phyloP scores from a whole-genome alignment of 148 eudicot genomes.

The Camellia lanceoleosa region DNA sequence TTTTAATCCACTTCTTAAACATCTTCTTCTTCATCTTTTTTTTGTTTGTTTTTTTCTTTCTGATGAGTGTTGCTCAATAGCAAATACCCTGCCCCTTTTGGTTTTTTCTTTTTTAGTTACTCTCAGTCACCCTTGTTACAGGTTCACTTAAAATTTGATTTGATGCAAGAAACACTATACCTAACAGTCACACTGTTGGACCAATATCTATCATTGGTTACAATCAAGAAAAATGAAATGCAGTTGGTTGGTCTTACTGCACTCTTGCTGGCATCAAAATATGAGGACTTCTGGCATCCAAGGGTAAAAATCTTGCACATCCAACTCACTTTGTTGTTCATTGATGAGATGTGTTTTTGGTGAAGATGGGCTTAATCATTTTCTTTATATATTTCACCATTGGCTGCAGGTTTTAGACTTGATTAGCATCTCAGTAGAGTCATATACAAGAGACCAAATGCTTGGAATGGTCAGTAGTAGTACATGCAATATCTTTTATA shows the following conservation, averaged over 20 bases:
- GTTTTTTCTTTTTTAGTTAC: constrained; percentile 3
- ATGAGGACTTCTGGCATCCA: constrained; percentile 98
- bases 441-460: constrained; percentile 73
- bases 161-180: constrained; percentile 93
- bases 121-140: constrained; percentile 26
- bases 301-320: constrained; percentile 44
- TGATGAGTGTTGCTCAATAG: neutral
- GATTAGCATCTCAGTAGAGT: constrained; percentile 80
- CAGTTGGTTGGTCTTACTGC: constrained; percentile 91
- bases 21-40: neutral
- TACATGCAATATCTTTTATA: neutral
- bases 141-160: constrained; percentile 80
- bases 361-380: constrained; percentile 3
- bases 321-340: constrained; percentile 1
- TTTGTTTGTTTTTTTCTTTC: neutral
- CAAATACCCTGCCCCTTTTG: neutral
- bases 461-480: constrained; percentile 60
- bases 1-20: neutral
- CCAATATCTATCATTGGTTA: constrained; percentile 58
- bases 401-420: constrained; percentile 64
- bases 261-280: constrained; percentile 86
- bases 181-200: constrained; percentile 76
- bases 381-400: neutral
- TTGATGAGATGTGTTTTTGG: neutral
- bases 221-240: constrained; percentile 58